phyloP scores from a whole-genome alignment of 2,329 filamentous ascomycete genomes.

The Claviceps spartinae region DNA sequence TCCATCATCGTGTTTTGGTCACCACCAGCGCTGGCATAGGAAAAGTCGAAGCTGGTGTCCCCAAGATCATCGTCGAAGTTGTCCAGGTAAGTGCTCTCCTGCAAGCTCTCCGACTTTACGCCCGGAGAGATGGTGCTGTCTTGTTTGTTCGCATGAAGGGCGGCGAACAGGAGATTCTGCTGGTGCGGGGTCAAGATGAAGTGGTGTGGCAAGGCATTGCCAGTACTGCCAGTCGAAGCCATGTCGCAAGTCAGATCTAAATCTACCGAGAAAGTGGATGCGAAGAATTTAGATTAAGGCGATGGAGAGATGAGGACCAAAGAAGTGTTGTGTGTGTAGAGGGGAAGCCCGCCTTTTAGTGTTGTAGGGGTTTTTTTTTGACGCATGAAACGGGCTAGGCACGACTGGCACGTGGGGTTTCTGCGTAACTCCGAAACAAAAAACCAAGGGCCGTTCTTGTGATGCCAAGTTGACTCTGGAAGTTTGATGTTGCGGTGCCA shows the following conservation, averaged over 20 bases:
- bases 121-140: conserved; percentile 19
- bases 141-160: conserved; percentile 56
- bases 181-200: conserved; percentile 65
- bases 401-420: too few relatives aligned
- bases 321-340: too few relatives aligned
- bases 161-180: conserved; percentile 61
- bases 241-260: conserved; percentile 18
- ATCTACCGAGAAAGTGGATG: too few relatives aligned
- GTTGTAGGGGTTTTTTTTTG: too few relatives aligned
- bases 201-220: conserved; percentile 30
- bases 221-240: conserved; percentile 35
- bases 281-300: too few relatives aligned
- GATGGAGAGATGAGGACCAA: too few relatives aligned
- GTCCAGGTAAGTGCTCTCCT: conserved; percentile 73
- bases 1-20: conserved; percentile 60
- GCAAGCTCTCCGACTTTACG: conserved; percentile 32
- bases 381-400: too few relatives aligned
- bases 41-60: conserved; percentile 63
- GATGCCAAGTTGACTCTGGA: too few relatives aligned
- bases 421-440: too few relatives aligned
- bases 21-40: conserved; percentile 22
- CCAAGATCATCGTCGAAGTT: conserved; percentile 64
- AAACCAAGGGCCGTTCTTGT: too few relatives aligned
- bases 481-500: too few relatives aligned
- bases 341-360: too few relatives aligned